phyloP scores from a whole-genome alignment of 164 flowering plant genomes.

The Berberis vulgaris region DNA sequence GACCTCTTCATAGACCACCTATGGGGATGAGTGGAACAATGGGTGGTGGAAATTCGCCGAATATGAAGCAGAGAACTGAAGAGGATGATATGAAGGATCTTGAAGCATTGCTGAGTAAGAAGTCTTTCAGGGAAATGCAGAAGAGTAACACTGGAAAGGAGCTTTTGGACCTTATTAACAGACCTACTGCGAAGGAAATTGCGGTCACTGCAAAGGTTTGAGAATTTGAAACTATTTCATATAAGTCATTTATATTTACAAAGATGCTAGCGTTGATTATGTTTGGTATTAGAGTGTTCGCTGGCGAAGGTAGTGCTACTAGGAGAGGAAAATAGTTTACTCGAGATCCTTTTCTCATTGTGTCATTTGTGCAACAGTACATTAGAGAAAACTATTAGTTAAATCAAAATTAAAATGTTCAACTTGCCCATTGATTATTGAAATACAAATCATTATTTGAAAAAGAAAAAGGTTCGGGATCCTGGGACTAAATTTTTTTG shows the following conservation, averaged over 20 bases:
- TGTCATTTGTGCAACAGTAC: too few relatives aligned
- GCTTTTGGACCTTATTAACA: constrained; percentile 82
- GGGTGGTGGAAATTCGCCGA: constrained; percentile 20
- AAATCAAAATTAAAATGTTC: too few relatives aligned
- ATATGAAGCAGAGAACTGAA: constrained; percentile 49
- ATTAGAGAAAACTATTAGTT: too few relatives aligned
- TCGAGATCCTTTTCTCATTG: too few relatives aligned
- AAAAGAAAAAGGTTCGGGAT: too few relatives aligned
- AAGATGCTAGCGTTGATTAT: too few relatives aligned
- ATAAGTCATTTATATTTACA: neutral
- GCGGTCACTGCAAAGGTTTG: constrained; percentile 88
- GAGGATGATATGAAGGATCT: constrained; percentile 95
- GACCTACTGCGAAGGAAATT: constrained; percentile 93
- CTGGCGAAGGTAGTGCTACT: too few relatives aligned
- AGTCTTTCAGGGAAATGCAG: constrained; percentile 78
- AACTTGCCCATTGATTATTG: too few relatives aligned
- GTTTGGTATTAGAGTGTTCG: too few relatives aligned
- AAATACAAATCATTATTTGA: too few relatives aligned
- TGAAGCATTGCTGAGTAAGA: constrained; percentile 81
- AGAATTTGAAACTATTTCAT: neutral
- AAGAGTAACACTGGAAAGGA: constrained; percentile 94
- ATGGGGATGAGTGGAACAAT: constrained; percentile 12
- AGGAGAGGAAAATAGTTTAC: too few relatives aligned
- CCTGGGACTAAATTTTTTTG: too few relatives aligned
- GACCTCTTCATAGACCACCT: constrained; percentile 1